phyloP scores from a whole-genome alignment of 495 filamentous ascomycete species.

The Daldinia loculata region DNA sequence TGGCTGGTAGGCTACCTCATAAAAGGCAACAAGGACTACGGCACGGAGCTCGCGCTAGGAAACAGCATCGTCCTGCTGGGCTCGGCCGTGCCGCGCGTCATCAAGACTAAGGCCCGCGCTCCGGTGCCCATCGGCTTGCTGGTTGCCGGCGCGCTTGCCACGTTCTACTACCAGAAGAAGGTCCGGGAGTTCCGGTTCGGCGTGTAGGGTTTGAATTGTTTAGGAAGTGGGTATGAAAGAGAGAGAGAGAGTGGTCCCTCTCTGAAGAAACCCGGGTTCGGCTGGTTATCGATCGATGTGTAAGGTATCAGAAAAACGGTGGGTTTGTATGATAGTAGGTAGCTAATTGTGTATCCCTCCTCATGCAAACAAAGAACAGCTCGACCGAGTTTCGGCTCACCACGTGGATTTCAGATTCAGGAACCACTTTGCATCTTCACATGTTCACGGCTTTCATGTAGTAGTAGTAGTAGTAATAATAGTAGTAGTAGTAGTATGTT shows the following conservation, averaged over 20 bases:
- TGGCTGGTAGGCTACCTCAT: slow-evolving; percentile 36
- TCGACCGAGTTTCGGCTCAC: not conserved
- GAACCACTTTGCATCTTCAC: not conserved
- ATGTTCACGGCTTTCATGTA: not conserved
- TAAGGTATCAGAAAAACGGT: too few relatives aligned
- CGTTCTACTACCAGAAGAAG: slow-evolving; percentile 43
- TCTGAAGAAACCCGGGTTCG: too few relatives aligned
- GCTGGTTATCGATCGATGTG: too few relatives aligned
- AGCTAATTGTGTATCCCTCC: not conserved
- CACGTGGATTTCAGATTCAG: not conserved
- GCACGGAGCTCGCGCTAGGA: slow-evolving; percentile 39
- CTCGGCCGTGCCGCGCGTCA: slow-evolving; percentile 34
- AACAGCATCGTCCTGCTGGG: slow-evolving; percentile 36
- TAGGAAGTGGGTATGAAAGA: too few relatives aligned
- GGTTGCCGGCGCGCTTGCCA: slow-evolving; percentile 30
- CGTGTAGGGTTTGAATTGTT: not conserved
- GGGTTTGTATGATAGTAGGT: too few relatives aligned
- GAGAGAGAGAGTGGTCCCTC: too few relatives aligned
- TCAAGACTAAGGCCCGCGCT: slow-evolving; percentile 37
- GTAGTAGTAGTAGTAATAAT: too few relatives aligned
- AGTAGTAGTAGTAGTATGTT: not conserved
- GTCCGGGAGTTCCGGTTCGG: slow-evolving; percentile 38
- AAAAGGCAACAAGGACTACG: slow-evolving; percentile 41
- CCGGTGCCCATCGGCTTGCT: slow-evolving; percentile 35
- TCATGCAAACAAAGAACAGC: not conserved